phyloP scores from a whole-genome alignment of 306 rosid species.

The Calophaca sinica region DNA sequence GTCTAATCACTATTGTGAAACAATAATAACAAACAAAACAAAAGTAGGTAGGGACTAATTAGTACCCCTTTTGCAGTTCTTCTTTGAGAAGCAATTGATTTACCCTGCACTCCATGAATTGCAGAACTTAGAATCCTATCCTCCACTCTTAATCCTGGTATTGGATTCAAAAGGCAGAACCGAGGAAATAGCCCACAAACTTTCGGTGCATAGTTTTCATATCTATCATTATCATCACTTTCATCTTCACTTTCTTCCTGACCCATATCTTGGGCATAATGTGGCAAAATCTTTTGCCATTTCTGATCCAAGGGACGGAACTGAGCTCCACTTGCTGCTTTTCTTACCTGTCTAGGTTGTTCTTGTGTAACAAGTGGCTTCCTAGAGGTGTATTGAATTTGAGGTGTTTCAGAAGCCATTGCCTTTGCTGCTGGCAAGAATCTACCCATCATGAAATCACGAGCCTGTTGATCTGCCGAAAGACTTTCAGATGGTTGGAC shows the following conservation, averaged over 20 bases:
- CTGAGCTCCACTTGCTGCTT: constrained; percentile 49
- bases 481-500: constrained; percentile 54
- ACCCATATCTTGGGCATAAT: constrained; percentile 53
- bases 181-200: constrained; percentile 72
- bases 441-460: constrained; percentile 87
- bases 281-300: constrained; percentile 52
- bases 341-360: constrained; percentile 56
- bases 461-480: constrained; percentile 72
- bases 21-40: constrained; percentile 5
- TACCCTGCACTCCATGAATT: constrained; percentile 52
- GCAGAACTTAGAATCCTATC: constrained; percentile 52
- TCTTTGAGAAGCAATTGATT: constrained; percentile 59
- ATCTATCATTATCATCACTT: constrained; percentile 55
- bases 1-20: constrained; percentile 39
- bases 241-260: constrained; percentile 66
- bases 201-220: constrained; percentile 56
- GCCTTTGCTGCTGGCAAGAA: constrained; percentile 97
- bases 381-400: constrained; percentile 53
- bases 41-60: constrained; percentile 17
- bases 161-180: constrained; percentile 69
- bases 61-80: constrained; percentile 60
- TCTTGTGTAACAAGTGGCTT: constrained; percentile 58
- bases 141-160: constrained; percentile 70
- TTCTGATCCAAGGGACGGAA: constrained; percentile 48
- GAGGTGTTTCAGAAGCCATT: constrained; percentile 82